Conservation (phyloP, 768 basidiomycete species). For the Sistotremastrum suecicum region DNA sequence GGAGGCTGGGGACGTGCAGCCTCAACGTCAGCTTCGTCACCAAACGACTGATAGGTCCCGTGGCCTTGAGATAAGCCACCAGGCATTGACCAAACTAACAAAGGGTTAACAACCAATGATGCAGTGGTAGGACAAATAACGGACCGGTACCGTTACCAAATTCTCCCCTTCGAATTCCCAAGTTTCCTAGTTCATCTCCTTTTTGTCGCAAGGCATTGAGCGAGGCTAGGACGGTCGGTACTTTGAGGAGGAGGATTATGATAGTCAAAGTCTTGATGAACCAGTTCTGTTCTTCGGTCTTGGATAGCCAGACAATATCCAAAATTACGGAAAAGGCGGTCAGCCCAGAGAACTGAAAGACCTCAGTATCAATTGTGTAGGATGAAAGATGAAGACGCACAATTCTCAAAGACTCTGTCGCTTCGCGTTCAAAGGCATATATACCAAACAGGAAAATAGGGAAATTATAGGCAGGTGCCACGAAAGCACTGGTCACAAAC, state of each 20-base stretch:
- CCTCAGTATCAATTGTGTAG: neutral
- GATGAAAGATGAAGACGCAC: slow-evolving; percentile 23
- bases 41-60: slow-evolving; percentile 18
- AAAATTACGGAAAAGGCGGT: slow-evolving; percentile 46
- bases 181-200: slow-evolving; percentile 38
- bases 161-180: slow-evolving; percentile 32
- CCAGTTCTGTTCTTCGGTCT: slow-evolving; percentile 35
- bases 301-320: slow-evolving; percentile 57
- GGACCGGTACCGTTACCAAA: slow-evolving; percentile 43
- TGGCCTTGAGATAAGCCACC: slow-evolving; percentile 38
- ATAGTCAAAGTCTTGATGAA: slow-evolving; percentile 42
- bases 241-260: slow-evolving; percentile 46
- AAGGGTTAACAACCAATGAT: neutral
- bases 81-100: slow-evolving; percentile 67
- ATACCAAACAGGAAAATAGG: slow-evolving; percentile 72
- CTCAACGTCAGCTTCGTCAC: slow-evolving; percentile 24
- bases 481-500: slow-evolving; percentile 36
- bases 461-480: slow-evolving; percentile 59
- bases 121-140: slow-evolving; percentile 3
- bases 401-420: slow-evolving; percentile 45
- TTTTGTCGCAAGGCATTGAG: slow-evolving; percentile 39
- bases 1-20: slow-evolving; percentile 13
- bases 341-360: slow-evolving; percentile 45
- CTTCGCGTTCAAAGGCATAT: slow-evolving; percentile 62
- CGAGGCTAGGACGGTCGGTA: slow-evolving; percentile 45